A percentile compares a stretch with the other conserved stretches of the same genome.
Conservation (phyloP, 768 basidiomycete genomes). For the Tulasnella sp. region DNA sequence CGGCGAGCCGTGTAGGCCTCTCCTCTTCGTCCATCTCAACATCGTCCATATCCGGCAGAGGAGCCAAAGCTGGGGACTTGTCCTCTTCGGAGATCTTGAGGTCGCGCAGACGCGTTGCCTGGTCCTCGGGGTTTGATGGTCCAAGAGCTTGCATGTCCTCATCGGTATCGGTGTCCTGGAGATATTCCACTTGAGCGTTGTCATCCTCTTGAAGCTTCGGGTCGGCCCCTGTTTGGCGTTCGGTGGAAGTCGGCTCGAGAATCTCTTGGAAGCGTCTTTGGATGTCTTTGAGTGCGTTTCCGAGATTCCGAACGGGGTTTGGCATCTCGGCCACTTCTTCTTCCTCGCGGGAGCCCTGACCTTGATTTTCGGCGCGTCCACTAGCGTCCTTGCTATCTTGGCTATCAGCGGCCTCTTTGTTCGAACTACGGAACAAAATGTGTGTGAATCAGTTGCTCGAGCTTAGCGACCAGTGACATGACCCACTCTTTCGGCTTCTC, state of each 20-base stretch:
- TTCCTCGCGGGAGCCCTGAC: neutral
- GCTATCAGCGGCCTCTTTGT: conserved; percentile 31
- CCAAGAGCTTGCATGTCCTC: conserved; percentile 86
- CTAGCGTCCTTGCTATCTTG: conserved; percentile 38
- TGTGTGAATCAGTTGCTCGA: neutral
- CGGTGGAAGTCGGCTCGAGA: conserved; percentile 42
- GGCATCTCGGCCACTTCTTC: conserved; percentile 34
- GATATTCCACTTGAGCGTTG: conserved; percentile 63
- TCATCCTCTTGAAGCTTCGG: conserved; percentile 41
- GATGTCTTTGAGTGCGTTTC: conserved; percentile 78
- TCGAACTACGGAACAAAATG: conserved; percentile 28
- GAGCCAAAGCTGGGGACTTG: conserved; percentile 28
- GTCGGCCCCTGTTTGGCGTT: conserved; percentile 33
- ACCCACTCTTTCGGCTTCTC: neutral
- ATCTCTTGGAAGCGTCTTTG: conserved; percentile 83
- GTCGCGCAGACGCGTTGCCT: conserved; percentile 72
- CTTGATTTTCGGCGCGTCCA: conserved; percentile 34
- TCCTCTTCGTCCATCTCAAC: conserved; percentile 23
- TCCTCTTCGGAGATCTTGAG: conserved; percentile 70
- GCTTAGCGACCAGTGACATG: too few species aligned
- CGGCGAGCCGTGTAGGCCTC: neutral
- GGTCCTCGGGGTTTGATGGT: conserved; percentile 66
- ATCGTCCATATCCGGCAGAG: conserved; percentile 20
- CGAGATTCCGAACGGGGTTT: conserved; percentile 72
- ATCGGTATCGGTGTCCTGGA: conserved; percentile 61